phyloP scores from a whole-genome alignment of 116 monocot species.

The Posidonia oceanica region DNA sequence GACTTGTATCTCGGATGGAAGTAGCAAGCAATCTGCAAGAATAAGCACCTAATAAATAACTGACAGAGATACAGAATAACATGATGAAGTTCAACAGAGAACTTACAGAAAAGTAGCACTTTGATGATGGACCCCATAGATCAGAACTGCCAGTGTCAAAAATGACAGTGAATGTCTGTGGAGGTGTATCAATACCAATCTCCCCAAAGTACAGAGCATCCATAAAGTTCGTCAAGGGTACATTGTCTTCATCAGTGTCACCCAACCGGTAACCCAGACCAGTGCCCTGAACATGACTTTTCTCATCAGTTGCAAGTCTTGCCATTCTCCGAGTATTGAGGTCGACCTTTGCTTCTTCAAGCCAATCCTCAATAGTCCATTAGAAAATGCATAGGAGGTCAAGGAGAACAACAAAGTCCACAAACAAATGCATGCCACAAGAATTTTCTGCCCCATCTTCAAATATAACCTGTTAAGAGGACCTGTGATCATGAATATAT shows the following conservation, averaged over 20 bases:
- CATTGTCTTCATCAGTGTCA: conserved; percentile 33
- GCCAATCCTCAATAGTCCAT: conserved; percentile 38
- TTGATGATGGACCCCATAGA: conserved; percentile 79
- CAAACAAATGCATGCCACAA: conserved; percentile 1
- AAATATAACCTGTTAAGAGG: not conserved
- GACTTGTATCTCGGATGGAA: conserved; percentile 60
- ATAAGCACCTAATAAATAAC: not conserved
- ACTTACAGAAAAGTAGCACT: conserved; percentile 86
- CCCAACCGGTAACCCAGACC: conserved; percentile 8
- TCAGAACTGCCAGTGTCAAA: conserved; percentile 94
- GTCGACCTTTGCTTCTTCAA: conserved; percentile 47
- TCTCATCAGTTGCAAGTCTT: conserved; percentile 17
- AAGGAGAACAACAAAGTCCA: too few species aligned
- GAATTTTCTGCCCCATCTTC: conserved; percentile 24
- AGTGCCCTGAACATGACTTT: not conserved
- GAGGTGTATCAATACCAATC: conserved; percentile 67
- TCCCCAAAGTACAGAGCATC: conserved; percentile 89
- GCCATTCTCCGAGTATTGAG: conserved; percentile 16
- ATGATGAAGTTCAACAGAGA: not conserved
- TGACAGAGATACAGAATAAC: not conserved
- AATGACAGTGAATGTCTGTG: conserved; percentile 77
- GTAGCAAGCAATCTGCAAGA: conserved; percentile 68
- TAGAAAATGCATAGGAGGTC: conserved; percentile 46
- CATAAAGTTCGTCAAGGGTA: conserved; percentile 71
- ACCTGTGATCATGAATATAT: too few species aligned